Evolutionary conservation across 2,329 filamentous ascomycete genomes (phyloP), one percentile per base, ranked within the genome.

Genomic region (Fusarium pininemorale): DNA sequence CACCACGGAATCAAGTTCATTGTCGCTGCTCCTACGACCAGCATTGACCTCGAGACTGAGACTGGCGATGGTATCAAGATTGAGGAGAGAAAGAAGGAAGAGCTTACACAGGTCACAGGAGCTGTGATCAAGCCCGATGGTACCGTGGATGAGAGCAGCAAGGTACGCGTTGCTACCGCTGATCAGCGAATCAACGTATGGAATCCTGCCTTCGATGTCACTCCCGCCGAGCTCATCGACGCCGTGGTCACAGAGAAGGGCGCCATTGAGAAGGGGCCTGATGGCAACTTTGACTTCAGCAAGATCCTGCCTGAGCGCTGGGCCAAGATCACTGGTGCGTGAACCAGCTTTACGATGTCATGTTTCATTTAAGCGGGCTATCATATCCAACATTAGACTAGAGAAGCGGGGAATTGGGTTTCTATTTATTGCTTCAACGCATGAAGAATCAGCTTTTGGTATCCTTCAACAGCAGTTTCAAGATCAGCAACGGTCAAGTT

Each of bases 181-280:
- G 88, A 92, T 73, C 89, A 91, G 79, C 90, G 90, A 5, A 95
- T 98, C 71, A 86, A 89, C 45, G 95, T 98, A 14, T 99, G 96
- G 95, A 99, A 99, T 81, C 96, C 96, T 38, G 93, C 95, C 0
- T 99, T 99, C 80, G 96, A 99, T 80, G 94, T 99, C 39, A 99
- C 96, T 15, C 96, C 96, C 0, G 90, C 93, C 42, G 90, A 90
- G 72, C 85, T 98, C 60, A 98, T 99, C 74, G 96, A 99, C 82
- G 95, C 93, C 5, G 93, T 99, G 66, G 94, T 98, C 73, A 99
- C 96, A 0, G 96, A 99, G 84, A 91, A 93, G 77, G 96, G 96
- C 1, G 93, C 95, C 13, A 91, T 97, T 7, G 92, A 94, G 78
- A 97, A 96, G 86, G 90, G 89, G 51, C 81, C 84, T 7, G 87